Evolutionary conservation across 306 rosid species (phyloP).

Genomic region (Begonia fuchsioides): DNA sequence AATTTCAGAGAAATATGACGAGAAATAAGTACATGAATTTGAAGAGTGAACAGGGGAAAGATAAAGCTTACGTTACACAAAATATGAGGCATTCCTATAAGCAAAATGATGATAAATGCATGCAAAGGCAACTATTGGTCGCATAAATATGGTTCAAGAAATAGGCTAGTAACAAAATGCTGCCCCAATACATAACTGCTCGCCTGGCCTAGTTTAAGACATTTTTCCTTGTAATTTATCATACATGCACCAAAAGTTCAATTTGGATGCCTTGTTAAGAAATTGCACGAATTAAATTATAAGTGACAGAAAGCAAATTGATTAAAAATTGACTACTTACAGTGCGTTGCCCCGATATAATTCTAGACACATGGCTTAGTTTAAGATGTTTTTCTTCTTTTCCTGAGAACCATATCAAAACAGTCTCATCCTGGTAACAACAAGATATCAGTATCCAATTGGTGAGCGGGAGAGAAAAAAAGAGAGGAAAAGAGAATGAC

Average conservation of each 20-base stretch:
- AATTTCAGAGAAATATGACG: no score
- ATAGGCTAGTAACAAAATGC: constrained; percentile 60
- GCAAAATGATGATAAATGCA: no score
- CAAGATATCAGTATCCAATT: constrained; percentile 14
- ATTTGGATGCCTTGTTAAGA: no score
- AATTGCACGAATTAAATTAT: no score
- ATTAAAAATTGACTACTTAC: constrained; percentile 33
- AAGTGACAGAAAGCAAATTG: not conserved
- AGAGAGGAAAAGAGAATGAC: not conserved
- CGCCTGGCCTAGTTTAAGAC: constrained; percentile 73
- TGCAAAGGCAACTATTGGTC: not conserved
- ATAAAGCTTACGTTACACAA: constrained; percentile 1
- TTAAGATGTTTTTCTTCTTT: constrained; percentile 93
- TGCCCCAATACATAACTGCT: constrained; percentile 92
- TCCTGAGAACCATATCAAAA: constrained; percentile 96
- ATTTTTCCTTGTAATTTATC: constrained; percentile 50
- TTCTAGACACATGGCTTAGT: constrained; percentile 84
- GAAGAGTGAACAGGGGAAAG: not conserved
- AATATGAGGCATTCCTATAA: not conserved
- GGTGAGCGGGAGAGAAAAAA: no score
- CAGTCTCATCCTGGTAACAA: constrained; percentile 81
- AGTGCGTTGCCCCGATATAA: constrained; percentile 96
- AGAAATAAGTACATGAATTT: no score
- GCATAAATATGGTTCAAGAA: not conserved
- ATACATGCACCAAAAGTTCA: constrained; percentile 5